These are phyloP conservation scores for Pyrenophora tritici-repentis DNA, from an alignment of 2,329 filamentous ascomycete genomes.

Conservation along the genomic window DNA sequence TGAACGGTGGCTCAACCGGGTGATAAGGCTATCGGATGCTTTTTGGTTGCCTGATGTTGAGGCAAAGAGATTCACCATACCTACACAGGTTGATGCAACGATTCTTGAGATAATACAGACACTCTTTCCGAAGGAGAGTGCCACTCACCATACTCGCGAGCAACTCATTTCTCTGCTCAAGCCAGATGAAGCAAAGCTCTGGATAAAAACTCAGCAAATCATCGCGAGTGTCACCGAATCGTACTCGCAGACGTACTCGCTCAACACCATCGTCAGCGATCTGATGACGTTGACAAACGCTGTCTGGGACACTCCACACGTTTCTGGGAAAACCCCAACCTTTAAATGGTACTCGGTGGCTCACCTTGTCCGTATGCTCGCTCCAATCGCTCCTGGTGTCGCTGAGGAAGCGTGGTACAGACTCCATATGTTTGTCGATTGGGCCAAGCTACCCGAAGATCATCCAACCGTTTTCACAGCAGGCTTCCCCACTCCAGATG, in stretches of 20 bases:
- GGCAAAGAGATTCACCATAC: constrained; percentile 24
- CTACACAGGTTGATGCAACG: constrained; percentile 33
- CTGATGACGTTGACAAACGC: constrained; percentile 80
- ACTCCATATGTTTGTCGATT: constrained; percentile 48
- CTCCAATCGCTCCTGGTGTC: constrained; percentile 79
- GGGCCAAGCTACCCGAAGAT: background rate
- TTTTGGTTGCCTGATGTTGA: constrained; percentile 29
- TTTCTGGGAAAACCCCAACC: constrained; percentile 46
- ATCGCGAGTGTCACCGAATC: constrained; percentile 70
- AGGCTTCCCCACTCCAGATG: constrained; percentile 61
- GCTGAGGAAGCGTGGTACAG: constrained; percentile 79
- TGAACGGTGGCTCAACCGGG: constrained; percentile 75
- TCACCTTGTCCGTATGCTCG: constrained; percentile 71
- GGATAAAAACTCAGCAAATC: constrained; percentile 69
- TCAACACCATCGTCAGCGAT: constrained; percentile 84
- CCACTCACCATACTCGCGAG: background rate
- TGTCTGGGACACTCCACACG: constrained; percentile 34
- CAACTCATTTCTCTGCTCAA: constrained; percentile 17
- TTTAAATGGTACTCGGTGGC: constrained; percentile 59
- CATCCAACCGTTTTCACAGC: constrained; percentile 50
- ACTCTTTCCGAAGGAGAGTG: constrained; percentile 10
- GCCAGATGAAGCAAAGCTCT: constrained; percentile 54
- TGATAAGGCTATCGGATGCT: constrained; percentile 60
- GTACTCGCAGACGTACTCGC: constrained; percentile 71
- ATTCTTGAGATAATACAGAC: constrained; percentile 24